Conservation (phyloP, 345 rosid genomes). For the Pistacia vera region DNA sequence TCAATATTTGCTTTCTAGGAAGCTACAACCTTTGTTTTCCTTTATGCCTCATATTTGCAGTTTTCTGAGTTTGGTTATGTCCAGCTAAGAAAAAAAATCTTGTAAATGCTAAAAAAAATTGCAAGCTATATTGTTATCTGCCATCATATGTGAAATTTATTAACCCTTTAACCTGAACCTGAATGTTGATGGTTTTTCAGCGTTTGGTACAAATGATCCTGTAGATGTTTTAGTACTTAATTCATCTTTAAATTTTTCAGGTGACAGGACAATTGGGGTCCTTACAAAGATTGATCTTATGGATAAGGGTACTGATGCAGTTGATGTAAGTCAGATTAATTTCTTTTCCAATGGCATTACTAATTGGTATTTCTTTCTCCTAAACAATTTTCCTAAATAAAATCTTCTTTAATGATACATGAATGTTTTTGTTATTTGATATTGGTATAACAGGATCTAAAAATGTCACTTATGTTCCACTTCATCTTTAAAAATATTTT, state of each 20-base stretch:
- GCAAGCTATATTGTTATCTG: background rate
- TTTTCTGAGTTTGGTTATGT: constrained; percentile 1
- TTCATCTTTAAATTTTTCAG: constrained; percentile 41
- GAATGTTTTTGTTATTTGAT: background rate
- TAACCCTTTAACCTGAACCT: background rate
- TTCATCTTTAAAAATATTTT: too few species aligned
- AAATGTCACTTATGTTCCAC: background rate
- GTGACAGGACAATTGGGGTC: constrained; percentile 97
- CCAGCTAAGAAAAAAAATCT: background rate
- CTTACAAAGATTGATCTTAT: constrained; percentile 98
- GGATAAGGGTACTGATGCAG: constrained; percentile 99
- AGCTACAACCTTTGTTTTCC: background rate
- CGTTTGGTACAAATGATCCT: background rate
- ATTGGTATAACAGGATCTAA: background rate
- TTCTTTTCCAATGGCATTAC: constrained; percentile 1
- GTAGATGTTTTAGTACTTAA: background rate
- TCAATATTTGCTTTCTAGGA: background rate
- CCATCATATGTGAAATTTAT: background rate
- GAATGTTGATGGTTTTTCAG: background rate
- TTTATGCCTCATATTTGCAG: background rate
- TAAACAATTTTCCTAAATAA: background rate
- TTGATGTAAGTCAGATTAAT: constrained; percentile 69
- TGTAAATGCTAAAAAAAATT: background rate
- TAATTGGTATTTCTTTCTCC: background rate
- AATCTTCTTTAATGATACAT: too few species aligned